A percentile compares a stretch with the other conserved stretches of the same genome.
phyloP scores from a whole-genome alignment of 306 rosid genomes.

The Erythrophleum fordii region DNA sequence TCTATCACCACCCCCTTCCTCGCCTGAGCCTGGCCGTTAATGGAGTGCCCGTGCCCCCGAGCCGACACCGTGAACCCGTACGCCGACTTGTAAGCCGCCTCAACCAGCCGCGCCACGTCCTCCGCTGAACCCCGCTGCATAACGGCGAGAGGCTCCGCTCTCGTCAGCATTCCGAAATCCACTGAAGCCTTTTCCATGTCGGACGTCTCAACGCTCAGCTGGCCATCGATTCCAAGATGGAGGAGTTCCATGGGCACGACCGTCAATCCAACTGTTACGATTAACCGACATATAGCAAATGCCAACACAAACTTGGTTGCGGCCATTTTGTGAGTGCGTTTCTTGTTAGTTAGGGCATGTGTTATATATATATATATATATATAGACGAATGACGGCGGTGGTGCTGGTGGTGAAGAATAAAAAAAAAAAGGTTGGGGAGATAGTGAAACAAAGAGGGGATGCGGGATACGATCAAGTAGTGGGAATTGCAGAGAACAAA shows the following conservation, averaged over 20 bases:
- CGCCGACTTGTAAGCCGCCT: conserved; percentile 52
- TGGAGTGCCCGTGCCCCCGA: conserved; percentile 95
- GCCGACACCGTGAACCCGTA: conserved; percentile 69
- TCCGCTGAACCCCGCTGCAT: conserved; percentile 65
- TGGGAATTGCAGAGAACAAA: conserved; percentile 50
- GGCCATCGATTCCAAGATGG: conserved; percentile 61
- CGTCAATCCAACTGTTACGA: conserved; percentile 67
- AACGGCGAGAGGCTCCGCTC: conserved; percentile 56
- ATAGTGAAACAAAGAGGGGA: background rate
- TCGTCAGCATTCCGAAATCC: conserved; percentile 72
- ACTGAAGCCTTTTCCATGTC: conserved; percentile 61
- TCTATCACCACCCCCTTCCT: conserved; percentile 73
- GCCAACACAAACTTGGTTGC: conserved; percentile 54
- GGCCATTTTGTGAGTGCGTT: background rate
- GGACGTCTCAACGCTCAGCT: conserved; percentile 54
- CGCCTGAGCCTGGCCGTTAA: conserved; percentile 83
- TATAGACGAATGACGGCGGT: background rate
- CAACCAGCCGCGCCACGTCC: conserved; percentile 58
- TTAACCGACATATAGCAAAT: conserved; percentile 62
- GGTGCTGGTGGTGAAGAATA: background rate
- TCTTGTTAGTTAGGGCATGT: too few relatives aligned
- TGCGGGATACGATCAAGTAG: background rate
- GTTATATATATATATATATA: background rate
- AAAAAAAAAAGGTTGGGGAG: too few relatives aligned
- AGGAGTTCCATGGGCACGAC: conserved; percentile 63